Evolutionary conservation across 2,329 filamentous ascomycete species (phyloP).

Genomic region (Pseudogymnoascus sp.): DNA sequence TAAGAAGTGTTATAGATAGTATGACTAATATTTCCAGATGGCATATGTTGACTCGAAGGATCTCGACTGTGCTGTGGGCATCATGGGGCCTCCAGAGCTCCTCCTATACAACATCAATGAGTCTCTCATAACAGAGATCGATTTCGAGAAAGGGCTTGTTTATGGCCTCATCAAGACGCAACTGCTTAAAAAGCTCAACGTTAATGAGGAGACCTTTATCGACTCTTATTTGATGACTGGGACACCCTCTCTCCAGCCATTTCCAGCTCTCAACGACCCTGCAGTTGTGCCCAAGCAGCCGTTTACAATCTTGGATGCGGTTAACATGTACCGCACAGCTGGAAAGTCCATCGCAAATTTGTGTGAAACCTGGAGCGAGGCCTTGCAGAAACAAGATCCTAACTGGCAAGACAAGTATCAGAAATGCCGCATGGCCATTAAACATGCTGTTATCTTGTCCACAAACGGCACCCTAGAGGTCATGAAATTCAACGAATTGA

Average conservation of each 20-base stretch:
- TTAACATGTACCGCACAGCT: slow-evolving; percentile 68
- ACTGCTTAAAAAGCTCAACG: slow-evolving; percentile 62
- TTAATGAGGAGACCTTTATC: slow-evolving; percentile 66
- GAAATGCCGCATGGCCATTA: slow-evolving; percentile 76
- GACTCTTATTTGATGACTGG: slow-evolving; percentile 80
- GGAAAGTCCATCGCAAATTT: slow-evolving; percentile 65
- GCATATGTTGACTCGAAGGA: slow-evolving; percentile 69
- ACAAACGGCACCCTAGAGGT: slow-evolving; percentile 63
- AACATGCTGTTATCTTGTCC: slow-evolving; percentile 75
- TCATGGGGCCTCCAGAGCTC: slow-evolving; percentile 79
- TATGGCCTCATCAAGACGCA: slow-evolving; percentile 57
- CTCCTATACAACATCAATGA: slow-evolving; percentile 81
- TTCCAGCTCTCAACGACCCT: slow-evolving; percentile 66
- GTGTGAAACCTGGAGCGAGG: slow-evolving; percentile 73
- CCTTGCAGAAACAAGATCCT: slow-evolving; percentile 62
- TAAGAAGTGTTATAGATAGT: not conserved
- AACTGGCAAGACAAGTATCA: slow-evolving; percentile 82
- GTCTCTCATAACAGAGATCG: slow-evolving; percentile 56
- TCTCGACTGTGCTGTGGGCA: slow-evolving; percentile 62
- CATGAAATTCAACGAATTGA: slow-evolving; percentile 65
- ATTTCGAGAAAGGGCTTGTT: slow-evolving; percentile 65
- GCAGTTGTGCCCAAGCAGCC: slow-evolving; percentile 47
- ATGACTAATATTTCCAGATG: slow-evolving; percentile 46
- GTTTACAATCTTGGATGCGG: slow-evolving; percentile 63
- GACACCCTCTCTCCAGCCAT: slow-evolving; percentile 70